phyloP scores from a whole-genome alignment of 2,329 filamentous ascomycete genomes.

The Colletotrichum neosansevieriae region DNA sequence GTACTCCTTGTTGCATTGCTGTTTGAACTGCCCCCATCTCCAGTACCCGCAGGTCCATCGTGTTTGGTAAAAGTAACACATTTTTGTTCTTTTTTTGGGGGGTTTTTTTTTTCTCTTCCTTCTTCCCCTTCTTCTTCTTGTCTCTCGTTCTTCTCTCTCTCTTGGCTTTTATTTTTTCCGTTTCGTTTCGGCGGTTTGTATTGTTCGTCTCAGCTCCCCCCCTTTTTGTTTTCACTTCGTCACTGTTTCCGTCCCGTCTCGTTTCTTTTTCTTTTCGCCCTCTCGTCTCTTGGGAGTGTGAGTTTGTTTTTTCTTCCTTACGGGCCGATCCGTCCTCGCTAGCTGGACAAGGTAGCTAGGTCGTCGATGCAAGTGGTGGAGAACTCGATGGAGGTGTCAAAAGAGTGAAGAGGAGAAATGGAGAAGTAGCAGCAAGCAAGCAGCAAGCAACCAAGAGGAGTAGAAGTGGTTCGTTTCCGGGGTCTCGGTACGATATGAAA shows the following conservation, averaged over 20 bases:
- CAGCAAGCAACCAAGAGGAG: constrained; percentile 29
- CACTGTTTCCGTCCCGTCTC: constrained; percentile 22
- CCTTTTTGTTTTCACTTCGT: neutral
- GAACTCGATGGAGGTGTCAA: constrained; percentile 32
- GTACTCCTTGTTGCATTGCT: constrained; percentile 95
- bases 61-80: constrained; percentile 98
- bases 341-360: constrained; percentile 23
- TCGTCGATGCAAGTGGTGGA: constrained; percentile 28
- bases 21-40: constrained; percentile 93
- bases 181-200: neutral
- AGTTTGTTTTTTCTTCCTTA: constrained; percentile 1
- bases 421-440: constrained; percentile 20
- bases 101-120: too few relatives aligned
- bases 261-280: constrained; percentile 6
- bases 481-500: constrained; percentile 35
- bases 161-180: neutral
- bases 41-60: constrained; percentile 88
- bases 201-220: neutral
- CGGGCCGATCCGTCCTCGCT: constrained; percentile 37
- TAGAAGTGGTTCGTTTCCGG: constrained; percentile 38
- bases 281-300: neutral
- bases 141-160: neutral
- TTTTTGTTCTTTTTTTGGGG: constrained; percentile 61
- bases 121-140: neutral
- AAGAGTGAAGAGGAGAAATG: constrained; percentile 16